Evolutionary conservation across 2,329 filamentous ascomycete species (phyloP).

Genomic region (Ilyonectria destructans): DNA sequence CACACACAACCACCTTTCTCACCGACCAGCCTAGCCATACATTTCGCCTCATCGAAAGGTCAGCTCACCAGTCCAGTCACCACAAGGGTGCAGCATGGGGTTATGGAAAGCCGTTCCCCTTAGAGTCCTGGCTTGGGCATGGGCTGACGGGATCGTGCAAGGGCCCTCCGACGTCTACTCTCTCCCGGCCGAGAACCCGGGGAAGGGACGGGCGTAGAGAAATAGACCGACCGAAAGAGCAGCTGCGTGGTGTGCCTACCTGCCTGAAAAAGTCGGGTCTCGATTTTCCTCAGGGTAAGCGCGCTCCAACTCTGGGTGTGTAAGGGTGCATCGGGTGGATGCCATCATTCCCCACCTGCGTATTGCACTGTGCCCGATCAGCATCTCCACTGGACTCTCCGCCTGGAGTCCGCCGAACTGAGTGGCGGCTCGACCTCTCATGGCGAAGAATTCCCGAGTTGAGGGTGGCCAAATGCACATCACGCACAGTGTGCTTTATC

Average conservation of each 20-base stretch:
- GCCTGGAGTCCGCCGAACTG: slow-evolving; percentile 1
- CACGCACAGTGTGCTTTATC: slow-evolving; percentile 20
- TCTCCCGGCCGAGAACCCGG: slow-evolving; percentile 9
- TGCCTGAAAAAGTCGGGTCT: slow-evolving; percentile 10
- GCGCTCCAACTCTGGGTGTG: slow-evolving; percentile 14
- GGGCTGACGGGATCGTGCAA: slow-evolving; percentile 9
- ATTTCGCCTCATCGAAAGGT: background rate
- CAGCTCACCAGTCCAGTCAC: no score
- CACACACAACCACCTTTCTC: slow-evolving; percentile 4
- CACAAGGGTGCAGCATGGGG: background rate
- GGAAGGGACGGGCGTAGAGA: background rate
- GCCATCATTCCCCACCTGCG: slow-evolving; percentile 1
- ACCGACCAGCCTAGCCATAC: slow-evolving; percentile 1
- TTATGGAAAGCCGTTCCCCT: background rate
- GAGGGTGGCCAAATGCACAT: slow-evolving; percentile 17
- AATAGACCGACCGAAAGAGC: background rate
- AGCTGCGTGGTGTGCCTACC: background rate
- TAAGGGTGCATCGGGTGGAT: slow-evolving; percentile 21
- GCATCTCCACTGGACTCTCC: slow-evolving; percentile 5
- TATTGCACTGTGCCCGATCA: slow-evolving; percentile 25
- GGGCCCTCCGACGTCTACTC: background rate
- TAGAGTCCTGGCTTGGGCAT: background rate
- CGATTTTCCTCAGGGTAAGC: slow-evolving; percentile 8
- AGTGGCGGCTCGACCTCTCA: background rate
- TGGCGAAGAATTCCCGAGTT: background rate